Evolutionary conservation across 2,329 filamentous ascomycete genomes (phyloP).

Genomic region (Xylaria sp.): DNA sequence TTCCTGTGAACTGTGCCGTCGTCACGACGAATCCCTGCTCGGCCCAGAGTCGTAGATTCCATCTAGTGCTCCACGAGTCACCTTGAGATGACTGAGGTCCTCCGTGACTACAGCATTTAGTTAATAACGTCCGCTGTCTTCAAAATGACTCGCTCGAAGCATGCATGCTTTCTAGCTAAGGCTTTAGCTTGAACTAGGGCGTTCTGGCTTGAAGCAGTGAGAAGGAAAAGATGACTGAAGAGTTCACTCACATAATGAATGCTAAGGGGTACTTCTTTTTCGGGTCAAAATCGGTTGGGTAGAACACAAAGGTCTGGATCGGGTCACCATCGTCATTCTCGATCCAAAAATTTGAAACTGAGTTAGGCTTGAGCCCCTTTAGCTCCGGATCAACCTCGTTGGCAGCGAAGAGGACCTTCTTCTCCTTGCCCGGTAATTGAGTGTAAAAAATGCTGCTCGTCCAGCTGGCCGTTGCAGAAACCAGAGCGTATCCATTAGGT

Average conservation of each 20-base stretch:
- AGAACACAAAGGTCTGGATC: slow-evolving; percentile 35
- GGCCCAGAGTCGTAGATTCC: slow-evolving; percentile 37
- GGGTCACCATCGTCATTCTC: slow-evolving; percentile 34
- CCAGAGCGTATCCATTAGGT: slow-evolving; percentile 29
- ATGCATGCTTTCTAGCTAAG: not conserved
- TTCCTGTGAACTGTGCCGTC: slow-evolving; percentile 32
- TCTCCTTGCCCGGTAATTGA: slow-evolving; percentile 26
- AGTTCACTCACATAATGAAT: slow-evolving; percentile 31
- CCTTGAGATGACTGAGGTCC: slow-evolving; percentile 35
- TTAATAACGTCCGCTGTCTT: slow-evolving; percentile 7
- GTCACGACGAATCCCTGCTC: slow-evolving; percentile 36
- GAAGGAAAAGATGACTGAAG: not conserved
- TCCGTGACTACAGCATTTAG: slow-evolving; percentile 20
- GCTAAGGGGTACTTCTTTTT: slow-evolving; percentile 32
- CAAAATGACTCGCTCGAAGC: not conserved
- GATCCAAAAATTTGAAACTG: slow-evolving; percentile 35
- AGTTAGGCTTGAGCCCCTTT: slow-evolving; percentile 28
- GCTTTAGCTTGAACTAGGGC: not conserved
- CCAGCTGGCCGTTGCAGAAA: slow-evolving; percentile 35
- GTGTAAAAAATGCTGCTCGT: slow-evolving; percentile 37
- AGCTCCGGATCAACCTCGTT: slow-evolving; percentile 35
- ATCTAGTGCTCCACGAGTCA: slow-evolving; percentile 31
- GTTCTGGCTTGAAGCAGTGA: not conserved
- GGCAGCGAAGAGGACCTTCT: slow-evolving; percentile 31
- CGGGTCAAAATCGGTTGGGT: slow-evolving; percentile 31